Evolutionary conservation across 768 basidiomycete species (phyloP).

Genomic region (Phaeotremella fagi): DNA sequence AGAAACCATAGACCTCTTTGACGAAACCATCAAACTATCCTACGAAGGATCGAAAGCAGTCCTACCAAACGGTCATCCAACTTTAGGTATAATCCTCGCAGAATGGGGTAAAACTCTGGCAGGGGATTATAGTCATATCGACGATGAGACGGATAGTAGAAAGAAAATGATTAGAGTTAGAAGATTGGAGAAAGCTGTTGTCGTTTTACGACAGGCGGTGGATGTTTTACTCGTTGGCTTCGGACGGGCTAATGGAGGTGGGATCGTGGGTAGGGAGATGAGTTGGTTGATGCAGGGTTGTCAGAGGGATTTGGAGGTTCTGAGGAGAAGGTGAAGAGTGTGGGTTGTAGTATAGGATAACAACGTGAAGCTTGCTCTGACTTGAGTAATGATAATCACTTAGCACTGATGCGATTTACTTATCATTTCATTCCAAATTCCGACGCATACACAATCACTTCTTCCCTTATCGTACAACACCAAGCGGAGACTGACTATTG

Average conservation of each 20-base stretch:
- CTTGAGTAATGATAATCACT: too few relatives aligned
- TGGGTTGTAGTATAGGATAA: too few relatives aligned
- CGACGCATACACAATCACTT: not conserved
- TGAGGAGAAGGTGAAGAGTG: too few relatives aligned
- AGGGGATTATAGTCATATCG: not conserved
- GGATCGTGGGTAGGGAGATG: slow-evolving; percentile 63
- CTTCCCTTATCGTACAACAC: not conserved
- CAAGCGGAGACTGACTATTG: not conserved
- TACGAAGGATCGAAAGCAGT: slow-evolving; percentile 57
- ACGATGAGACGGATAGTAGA: slow-evolving; percentile 4
- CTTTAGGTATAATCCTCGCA: slow-evolving; percentile 66
- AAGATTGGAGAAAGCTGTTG: slow-evolving; percentile 62
- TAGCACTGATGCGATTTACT: too few relatives aligned
- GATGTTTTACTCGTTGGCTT: slow-evolving; percentile 66
- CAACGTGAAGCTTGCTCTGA: too few relatives aligned
- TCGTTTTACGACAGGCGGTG: slow-evolving; percentile 61
- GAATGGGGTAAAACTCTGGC: slow-evolving; percentile 73
- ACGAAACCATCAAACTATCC: slow-evolving; percentile 47
- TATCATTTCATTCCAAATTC: not conserved
- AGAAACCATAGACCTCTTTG: slow-evolving; percentile 49
- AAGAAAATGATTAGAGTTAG: slow-evolving; percentile 39
- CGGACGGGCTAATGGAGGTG: slow-evolving; percentile 58
- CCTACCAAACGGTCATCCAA: slow-evolving; percentile 66
- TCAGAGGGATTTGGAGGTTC: slow-evolving; percentile 60
- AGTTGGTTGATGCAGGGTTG: slow-evolving; percentile 59